Percentiles rank a stretch among this genome's conserved stretches.
Conservation (phyloP, 352 stramenopile genomes). For the Pythium brachiatum region DNA sequence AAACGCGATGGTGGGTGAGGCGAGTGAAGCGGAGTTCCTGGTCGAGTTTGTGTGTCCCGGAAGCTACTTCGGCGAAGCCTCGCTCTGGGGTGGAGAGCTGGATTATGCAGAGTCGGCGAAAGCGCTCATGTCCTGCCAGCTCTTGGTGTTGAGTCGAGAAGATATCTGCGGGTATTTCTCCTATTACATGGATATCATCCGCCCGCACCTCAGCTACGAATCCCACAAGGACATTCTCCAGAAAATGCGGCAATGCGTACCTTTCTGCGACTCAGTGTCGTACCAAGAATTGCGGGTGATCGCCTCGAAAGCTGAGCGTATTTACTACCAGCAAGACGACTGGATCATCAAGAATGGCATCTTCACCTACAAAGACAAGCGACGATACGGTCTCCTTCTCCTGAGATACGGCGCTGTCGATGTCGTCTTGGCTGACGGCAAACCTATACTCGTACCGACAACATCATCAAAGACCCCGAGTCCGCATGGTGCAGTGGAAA, state of each 20-base stretch:
- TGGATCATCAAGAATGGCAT: constrained; percentile 42
- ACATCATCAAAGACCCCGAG: not conserved
- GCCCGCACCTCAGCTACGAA: constrained; percentile 53
- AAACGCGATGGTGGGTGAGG: not conserved
- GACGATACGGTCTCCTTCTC: constrained; percentile 18
- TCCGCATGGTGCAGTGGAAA: not conserved
- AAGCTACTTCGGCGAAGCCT: constrained; percentile 66
- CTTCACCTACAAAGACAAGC: constrained; percentile 13
- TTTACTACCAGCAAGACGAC: constrained; percentile 40
- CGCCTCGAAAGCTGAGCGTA: constrained; percentile 37
- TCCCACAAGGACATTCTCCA: constrained; percentile 48
- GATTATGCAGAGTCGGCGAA: constrained; percentile 56
- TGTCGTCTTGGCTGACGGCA: constrained; percentile 16
- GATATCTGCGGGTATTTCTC: constrained; percentile 59
- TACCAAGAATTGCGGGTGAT: constrained; percentile 58
- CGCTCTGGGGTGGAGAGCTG: constrained; percentile 29
- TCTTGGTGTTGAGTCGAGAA: constrained; percentile 52
- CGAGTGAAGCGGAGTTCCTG: constrained; percentile 10
- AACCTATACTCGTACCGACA: not conserved
- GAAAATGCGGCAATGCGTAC: constrained; percentile 35
- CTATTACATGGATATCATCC: constrained; percentile 69
- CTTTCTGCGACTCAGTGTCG: constrained; percentile 41
- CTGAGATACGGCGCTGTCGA: constrained; percentile 23
- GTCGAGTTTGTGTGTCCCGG: constrained; percentile 38
- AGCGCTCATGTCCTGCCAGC: constrained; percentile 29